A percentile compares a stretch with the other conserved stretches of the same genome.
These are phyloP conservation scores for Ceratobasidium sp. DNA, from an alignment of 1,284 basidiomycete species.

Conservation along the genomic window DNA sequence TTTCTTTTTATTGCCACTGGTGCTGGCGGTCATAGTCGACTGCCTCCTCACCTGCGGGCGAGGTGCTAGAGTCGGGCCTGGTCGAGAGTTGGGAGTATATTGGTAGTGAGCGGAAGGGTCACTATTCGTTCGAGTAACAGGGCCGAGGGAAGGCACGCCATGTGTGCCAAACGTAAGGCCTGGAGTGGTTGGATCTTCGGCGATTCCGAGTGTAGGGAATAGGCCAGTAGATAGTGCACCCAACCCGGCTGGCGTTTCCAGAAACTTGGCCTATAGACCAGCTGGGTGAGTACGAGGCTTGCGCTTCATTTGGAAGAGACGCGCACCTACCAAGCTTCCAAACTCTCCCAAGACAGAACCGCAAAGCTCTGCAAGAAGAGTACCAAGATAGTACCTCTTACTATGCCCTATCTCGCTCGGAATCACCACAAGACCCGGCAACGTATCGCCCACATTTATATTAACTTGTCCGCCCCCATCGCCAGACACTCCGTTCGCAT, in stretches of 20 bases:
- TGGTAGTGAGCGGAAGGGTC: conserved; percentile 44
- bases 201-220: conserved; percentile 37
- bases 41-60: conserved; percentile 24
- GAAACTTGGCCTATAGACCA: conserved; percentile 35
- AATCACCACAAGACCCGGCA: conserved; percentile 76
- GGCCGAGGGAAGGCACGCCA: conserved; percentile 17
- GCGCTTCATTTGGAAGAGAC: background rate
- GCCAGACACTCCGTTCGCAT: background rate
- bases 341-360: conserved; percentile 86
- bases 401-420: conserved; percentile 83
- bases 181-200: conserved; percentile 12
- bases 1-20: conserved; percentile 32
- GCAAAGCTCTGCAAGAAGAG: conserved; percentile 85
- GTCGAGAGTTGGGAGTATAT: background rate
- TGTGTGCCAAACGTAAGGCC: conserved; percentile 36
- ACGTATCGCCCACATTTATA: conserved; percentile 64
- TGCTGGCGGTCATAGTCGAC: conserved; percentile 31
- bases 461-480: conserved; percentile 67
- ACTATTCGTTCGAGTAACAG: conserved; percentile 28
- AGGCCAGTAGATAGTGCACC: conserved; percentile 38
- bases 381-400: conserved; percentile 78
- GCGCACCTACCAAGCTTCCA: conserved; percentile 63
- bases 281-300: background rate
- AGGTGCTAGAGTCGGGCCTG: conserved; percentile 19
- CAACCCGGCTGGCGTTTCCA: conserved; percentile 42